Evolutionary conservation across 768 basidiomycete species (phyloP).

Genomic region (Boletus pseudo-olivaceus): DNA sequence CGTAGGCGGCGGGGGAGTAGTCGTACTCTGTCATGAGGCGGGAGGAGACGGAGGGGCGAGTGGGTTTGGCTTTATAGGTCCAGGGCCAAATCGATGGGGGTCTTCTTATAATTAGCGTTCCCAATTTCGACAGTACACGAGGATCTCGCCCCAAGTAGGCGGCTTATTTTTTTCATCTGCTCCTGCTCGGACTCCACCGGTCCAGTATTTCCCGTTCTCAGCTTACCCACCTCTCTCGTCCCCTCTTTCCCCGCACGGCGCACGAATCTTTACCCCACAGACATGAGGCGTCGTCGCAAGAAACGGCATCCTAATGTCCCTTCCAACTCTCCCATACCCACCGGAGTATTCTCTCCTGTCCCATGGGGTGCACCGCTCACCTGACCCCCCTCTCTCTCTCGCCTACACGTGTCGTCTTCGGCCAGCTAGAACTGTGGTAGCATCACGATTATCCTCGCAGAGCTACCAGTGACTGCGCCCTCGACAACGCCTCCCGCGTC

Average conservation of each 20-base stretch:
- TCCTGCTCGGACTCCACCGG: neutral
- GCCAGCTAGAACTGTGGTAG: neutral
- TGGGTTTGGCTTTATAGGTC: slow-evolving; percentile 14
- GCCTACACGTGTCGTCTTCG: neutral
- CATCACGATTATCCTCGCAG: neutral
- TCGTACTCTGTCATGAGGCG: slow-evolving; percentile 57
- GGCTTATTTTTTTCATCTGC: too few species aligned
- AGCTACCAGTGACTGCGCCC: neutral
- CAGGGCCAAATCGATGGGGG: neutral
- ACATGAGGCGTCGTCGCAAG: slow-evolving; percentile 7
- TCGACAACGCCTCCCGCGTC: neutral
- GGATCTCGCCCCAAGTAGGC: neutral
- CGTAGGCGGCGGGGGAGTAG: slow-evolving; percentile 52
- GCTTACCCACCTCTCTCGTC: neutral
- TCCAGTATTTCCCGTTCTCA: neutral
- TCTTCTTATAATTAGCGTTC: neutral
- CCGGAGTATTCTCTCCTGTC: neutral
- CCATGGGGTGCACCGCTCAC: neutral
- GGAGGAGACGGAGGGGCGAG: slow-evolving; percentile 7
- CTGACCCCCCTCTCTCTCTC: neutral
- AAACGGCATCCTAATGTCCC: neutral
- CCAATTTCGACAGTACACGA: neutral
- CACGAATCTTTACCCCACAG: slow-evolving; percentile 19
- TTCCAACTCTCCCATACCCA: slow-evolving; percentile 1
- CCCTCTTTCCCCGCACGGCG: slow-evolving; percentile 25